A percentile compares a stretch with the other conserved stretches of the same genome.
These are phyloP conservation scores for Ophiostoma ips DNA, from an alignment of 2,329 filamentous ascomycete genomes.

Conservation along the genomic window DNA sequence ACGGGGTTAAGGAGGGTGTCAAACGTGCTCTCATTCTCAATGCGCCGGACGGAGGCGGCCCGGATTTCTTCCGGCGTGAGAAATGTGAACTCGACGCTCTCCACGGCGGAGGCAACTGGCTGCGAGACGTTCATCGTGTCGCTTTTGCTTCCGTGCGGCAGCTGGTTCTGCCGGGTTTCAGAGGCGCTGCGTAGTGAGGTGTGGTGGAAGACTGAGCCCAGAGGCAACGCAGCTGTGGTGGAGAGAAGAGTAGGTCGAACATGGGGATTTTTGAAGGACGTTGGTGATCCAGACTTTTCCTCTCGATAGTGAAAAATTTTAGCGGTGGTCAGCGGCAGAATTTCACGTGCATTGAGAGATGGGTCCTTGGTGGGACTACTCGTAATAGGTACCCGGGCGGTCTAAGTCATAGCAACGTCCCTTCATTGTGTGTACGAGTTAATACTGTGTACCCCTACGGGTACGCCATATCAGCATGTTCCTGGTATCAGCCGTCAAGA, in stretches of 20 bases:
- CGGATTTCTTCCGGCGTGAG: conserved; percentile 72
- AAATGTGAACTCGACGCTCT: conserved; percentile 80
- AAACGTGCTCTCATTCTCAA: conserved; percentile 88
- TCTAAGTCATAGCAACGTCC: too few relatives aligned
- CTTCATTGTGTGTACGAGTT: too few relatives aligned
- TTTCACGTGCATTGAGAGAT: conserved; percentile 7
- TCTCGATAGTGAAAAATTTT: conserved; percentile 11
- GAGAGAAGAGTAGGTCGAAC: not conserved
- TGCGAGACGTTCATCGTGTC: conserved; percentile 56
- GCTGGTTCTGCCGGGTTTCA: not conserved
- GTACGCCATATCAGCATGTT: too few relatives aligned
- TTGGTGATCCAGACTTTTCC: not conserved
- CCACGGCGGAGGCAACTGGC: conserved; percentile 70
- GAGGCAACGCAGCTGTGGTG: not conserved
- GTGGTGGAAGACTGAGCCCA: not conserved
- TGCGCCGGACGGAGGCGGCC: conserved; percentile 80
- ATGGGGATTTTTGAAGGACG: conserved; percentile 2
- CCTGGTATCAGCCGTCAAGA: too few relatives aligned
- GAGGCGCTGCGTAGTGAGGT: not conserved
- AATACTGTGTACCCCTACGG: too few relatives aligned
- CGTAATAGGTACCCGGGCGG: too few relatives aligned
- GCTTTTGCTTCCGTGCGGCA: conserved; percentile 1
- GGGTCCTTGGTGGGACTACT: not conserved
- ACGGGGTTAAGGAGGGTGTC: conserved; percentile 82
- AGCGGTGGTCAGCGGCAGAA: conserved; percentile 16